Conservation (phyloP, 805 yeast genomes). For the Starmerella roubikii region DNA sequence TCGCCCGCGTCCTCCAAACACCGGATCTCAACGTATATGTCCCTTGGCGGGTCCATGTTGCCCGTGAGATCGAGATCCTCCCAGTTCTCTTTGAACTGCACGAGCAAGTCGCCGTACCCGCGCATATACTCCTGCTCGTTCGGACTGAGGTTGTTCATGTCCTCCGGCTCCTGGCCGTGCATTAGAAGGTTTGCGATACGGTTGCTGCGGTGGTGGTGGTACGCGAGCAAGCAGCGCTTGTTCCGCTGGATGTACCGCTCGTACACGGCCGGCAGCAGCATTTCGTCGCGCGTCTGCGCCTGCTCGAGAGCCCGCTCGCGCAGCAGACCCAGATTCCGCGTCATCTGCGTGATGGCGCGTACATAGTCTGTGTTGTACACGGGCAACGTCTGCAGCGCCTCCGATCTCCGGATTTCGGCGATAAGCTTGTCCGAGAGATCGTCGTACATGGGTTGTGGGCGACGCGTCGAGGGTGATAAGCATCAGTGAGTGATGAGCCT, state of each 20-base stretch:
- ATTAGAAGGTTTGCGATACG: constrained; percentile 56
- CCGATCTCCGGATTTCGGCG: constrained; percentile 70
- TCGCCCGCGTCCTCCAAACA: constrained; percentile 93
- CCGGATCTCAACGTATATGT: constrained; percentile 85
- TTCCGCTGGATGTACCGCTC: constrained; percentile 72
- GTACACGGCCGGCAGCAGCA: constrained; percentile 41
- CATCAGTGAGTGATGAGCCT: too few relatives aligned
- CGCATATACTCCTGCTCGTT: constrained; percentile 68
- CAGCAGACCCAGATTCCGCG: constrained; percentile 28
- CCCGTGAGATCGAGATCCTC: constrained; percentile 81
- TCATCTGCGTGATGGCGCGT: constrained; percentile 57
- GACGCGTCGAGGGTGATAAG: too few relatives aligned
- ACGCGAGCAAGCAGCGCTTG: constrained; percentile 78
- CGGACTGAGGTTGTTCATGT: constrained; percentile 44
- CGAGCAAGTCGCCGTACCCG: constrained; percentile 54
- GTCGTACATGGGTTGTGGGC: constrained; percentile 56
- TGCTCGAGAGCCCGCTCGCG: constrained; percentile 46
- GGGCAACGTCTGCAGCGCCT: constrained; percentile 50
- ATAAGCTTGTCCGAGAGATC: constrained; percentile 74
- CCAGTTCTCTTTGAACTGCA: constrained; percentile 64
- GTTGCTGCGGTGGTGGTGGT: constrained; percentile 58
- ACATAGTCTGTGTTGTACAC: constrained; percentile 60
- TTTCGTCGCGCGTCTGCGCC: constrained; percentile 25
- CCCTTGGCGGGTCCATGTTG: constrained; percentile 77
- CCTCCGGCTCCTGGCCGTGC: constrained; percentile 33